phyloP scores from a whole-genome alignment of 1,284 basidiomycete genomes.

The Golubevia sp. region DNA sequence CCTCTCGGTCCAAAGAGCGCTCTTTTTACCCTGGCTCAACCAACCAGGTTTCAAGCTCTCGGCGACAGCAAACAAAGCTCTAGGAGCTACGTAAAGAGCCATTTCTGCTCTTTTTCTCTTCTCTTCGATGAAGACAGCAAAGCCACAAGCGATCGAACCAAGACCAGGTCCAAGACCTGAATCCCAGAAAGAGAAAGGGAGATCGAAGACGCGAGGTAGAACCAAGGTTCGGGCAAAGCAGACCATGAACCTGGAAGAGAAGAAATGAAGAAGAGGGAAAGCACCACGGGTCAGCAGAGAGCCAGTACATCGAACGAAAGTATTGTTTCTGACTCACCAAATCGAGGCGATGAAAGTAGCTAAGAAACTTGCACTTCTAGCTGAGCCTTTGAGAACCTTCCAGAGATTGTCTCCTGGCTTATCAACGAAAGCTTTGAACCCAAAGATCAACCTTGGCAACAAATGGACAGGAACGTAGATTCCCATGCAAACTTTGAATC shows the following conservation, averaged over 20 bases:
- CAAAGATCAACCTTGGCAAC: conserved; percentile 60
- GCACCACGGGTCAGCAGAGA: neutral
- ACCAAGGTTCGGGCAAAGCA: conserved; percentile 30
- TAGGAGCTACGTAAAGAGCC: conserved; percentile 62
- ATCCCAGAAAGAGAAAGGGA: conserved; percentile 37
- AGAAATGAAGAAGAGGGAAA: neutral
- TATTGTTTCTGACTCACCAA: too few relatives aligned
- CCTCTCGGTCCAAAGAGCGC: conserved; percentile 39
- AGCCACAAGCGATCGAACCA: conserved; percentile 31
- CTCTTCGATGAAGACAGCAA: conserved; percentile 61
- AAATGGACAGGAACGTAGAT: conserved; percentile 63
- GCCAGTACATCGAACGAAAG: too few relatives aligned
- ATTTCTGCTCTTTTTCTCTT: conserved; percentile 61
- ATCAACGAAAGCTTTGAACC: conserved; percentile 23
- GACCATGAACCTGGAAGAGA: conserved; percentile 31
- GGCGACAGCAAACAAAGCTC: conserved; percentile 55
- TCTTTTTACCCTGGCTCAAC: conserved; percentile 25
- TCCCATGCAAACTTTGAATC: conserved; percentile 53
- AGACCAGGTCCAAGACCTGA: conserved; percentile 37
- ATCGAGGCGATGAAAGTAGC: conserved; percentile 61
- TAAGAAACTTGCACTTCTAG: conserved; percentile 60
- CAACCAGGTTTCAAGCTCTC: conserved; percentile 39
- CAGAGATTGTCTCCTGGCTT: conserved; percentile 31
- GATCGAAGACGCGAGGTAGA: conserved; percentile 25
- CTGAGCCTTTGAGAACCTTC: conserved; percentile 50